phyloP scores from a whole-genome alignment of 805 yeast species.

The Saccharomyces paradoxus region DNA sequence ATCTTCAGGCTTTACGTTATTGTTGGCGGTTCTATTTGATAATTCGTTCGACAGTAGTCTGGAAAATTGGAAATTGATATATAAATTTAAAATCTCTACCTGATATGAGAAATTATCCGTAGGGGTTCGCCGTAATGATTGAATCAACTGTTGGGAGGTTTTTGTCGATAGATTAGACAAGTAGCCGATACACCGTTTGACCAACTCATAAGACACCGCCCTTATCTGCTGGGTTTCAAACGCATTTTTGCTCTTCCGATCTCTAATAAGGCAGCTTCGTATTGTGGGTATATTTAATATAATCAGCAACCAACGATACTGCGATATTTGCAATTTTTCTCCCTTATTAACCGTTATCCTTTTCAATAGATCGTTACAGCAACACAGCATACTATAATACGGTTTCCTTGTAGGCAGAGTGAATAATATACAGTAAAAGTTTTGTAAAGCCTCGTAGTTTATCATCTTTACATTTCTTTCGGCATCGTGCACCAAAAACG shows the following conservation, averaged over 20 bases:
- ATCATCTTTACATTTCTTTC: conserved; percentile 30
- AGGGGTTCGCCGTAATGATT: conserved; percentile 22
- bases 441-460: conserved; percentile 39
- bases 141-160: conserved; percentile 3
- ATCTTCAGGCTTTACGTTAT: background rate
- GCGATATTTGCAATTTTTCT: conserved; percentile 3
- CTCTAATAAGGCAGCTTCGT: conserved; percentile 36
- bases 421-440: conserved; percentile 39
- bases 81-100: conserved; percentile 64
- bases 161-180: conserved; percentile 36
- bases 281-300: conserved; percentile 63
- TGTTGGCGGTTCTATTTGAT: background rate
- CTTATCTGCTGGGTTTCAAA: conserved; percentile 44
- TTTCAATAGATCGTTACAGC: conserved; percentile 45
- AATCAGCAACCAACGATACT: conserved; percentile 53
- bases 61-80: conserved; percentile 68
- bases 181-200: conserved; percentile 62
- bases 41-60: conserved; percentile 31
- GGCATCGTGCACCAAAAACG: conserved; percentile 36
- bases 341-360: conserved; percentile 32
- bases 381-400: conserved; percentile 43
- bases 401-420: conserved; percentile 57
- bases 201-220: conserved; percentile 54
- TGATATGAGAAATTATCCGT: conserved; percentile 39
- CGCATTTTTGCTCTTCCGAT: conserved; percentile 7